A percentile compares a stretch with the other conserved stretches of the same genome.
phyloP scores from a whole-genome alignment of 2,329 filamentous ascomycete species.

The Apiospora saccharicola region DNA sequence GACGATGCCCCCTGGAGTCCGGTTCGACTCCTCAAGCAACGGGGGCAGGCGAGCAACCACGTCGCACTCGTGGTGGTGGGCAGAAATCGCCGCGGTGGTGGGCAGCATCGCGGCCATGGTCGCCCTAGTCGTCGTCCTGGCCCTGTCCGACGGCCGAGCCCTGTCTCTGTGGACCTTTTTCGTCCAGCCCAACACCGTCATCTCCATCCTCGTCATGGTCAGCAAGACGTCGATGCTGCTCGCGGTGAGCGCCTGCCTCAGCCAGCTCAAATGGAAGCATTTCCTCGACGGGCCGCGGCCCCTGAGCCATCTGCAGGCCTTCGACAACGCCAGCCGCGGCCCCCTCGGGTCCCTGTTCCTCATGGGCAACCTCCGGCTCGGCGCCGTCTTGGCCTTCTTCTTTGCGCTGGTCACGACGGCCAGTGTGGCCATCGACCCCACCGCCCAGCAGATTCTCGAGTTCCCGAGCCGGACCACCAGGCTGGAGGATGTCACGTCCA shows the following conservation, averaged over 20 bases:
- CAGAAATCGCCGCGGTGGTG: slow-evolving; percentile 33
- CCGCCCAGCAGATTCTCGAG: slow-evolving; percentile 33
- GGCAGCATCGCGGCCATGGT: slow-evolving; percentile 32
- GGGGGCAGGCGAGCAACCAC: no score
- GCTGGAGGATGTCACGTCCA: slow-evolving; percentile 27
- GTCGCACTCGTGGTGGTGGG: slow-evolving; percentile 36
- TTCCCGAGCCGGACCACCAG: slow-evolving; percentile 27
- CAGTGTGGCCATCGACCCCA: slow-evolving; percentile 33
- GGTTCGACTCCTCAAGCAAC: background rate
- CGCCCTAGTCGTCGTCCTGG: slow-evolving; percentile 29
- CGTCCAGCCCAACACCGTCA: slow-evolving; percentile 40
- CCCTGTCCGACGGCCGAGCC: slow-evolving; percentile 26
- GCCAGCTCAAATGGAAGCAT: slow-evolving; percentile 37
- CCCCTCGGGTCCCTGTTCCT: slow-evolving; percentile 34
- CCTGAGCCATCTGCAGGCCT: slow-evolving; percentile 33
- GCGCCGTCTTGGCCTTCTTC: slow-evolving; percentile 24
- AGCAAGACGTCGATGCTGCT: slow-evolving; percentile 34
- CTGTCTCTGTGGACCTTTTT: slow-evolving; percentile 32
- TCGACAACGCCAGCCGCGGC: slow-evolving; percentile 37
- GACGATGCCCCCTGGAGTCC: background rate
- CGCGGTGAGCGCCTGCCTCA: slow-evolving; percentile 32
- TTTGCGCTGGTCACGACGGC: slow-evolving; percentile 33
- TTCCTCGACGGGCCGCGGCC: slow-evolving; percentile 22
- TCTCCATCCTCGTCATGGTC: slow-evolving; percentile 34
- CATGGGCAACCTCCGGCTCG: slow-evolving; percentile 25